Evolutionary conservation across 805 yeast species (phyloP), one percentile per base, ranked within the genome.

Genomic region (Grigorovia jiainica): DNA sequence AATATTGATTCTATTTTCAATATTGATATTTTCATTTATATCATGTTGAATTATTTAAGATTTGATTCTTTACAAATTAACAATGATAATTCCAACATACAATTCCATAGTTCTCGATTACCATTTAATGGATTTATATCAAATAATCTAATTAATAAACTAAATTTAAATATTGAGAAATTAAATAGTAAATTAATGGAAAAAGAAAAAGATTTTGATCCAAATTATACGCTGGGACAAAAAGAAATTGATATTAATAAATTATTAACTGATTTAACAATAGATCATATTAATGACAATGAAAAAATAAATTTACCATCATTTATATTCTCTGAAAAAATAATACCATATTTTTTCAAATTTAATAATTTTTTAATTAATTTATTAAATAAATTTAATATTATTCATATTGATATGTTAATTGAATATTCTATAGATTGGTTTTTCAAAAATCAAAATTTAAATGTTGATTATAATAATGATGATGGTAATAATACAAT

Each of bases 351-450:
- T 7, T 27, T 27, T 7, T 27, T 27, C 31, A 27, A 27, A 11
- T 27, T 27, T 11, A 7, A 7, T 6, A 27, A 27, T 27, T 13
- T 27, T 3, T 10, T 27, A 10, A 4, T 27, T 13, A 6, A 27
- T 13, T 27, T 27, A 13, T 13, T 27, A 6, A 15, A 10, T 15
- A 27, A 3, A 10, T 27, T 27, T 27, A 27, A 27, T 11, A 27
- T 27, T 13, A 29, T 35, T 8, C 34, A 27, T 19, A 21, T 27
- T 16, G 38, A 40, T 19, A 25, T 31, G 21, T 20, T 40, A 13
- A 31, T 40, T 15, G 38, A 35, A 20, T 30, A 39, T 39, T 10
- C 24, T 11, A 39, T 39, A 10, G 16, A 17, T 31, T 39, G 41
- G 41, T 39, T 39, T 23, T 39, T 39, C 33, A 23, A 27, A 13